Evolutionary conservation across 1,139 yeast genomes (phyloP), one percentile per base, ranked within the genome.

Genomic region (Yamadazyma friedrichii): DNA sequence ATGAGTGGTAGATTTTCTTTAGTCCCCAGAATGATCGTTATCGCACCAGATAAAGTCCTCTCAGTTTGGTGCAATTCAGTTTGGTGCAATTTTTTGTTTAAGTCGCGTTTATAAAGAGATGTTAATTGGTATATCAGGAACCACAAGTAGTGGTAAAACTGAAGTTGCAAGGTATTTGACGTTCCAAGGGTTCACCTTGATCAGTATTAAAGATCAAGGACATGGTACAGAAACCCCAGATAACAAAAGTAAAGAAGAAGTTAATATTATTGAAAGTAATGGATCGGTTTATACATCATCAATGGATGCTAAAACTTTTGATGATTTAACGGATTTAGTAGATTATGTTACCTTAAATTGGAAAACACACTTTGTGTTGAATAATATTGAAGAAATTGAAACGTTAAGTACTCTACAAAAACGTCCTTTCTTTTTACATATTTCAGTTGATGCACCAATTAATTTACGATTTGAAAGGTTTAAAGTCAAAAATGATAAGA

Each of bases 381-480:
- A 76, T 0, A 79, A 80, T 45, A 66, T 85, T 11, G 60, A 65
- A 10, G 65, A 67, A 17, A 49, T 74, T 4, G 60, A 59, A 0
- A 64, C 74, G 41, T 67, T 87, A 28, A 70, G 74, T 1, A 64
- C 63, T 13, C 64, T 89, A 6, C 67, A 76, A 36, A 83, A 84
- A 49, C 67, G 97, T 44, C 98, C 98, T 0, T 93, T 88, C 58
- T 88, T 91, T 55, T 70, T 89, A 25, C 95, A 89, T 53, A 58
- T 93, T 3, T 76, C 88, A 8, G 71, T 89, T 2, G 96, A 88
- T 55, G 89, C 96, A 0, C 88, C 96, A 0, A 47, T 84, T 11
- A 53, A 57, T 15, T 51, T 78, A 20, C 70, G 96, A 41, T 75
- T 70, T 55, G 59, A 67, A 33, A 64, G 94, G 36, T 75, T 67